Evolutionary conservation across 441 rosid genomes (phyloP), one percentile per base, ranked within the genome.

Genomic region (Biscutella laevigata): DNA sequence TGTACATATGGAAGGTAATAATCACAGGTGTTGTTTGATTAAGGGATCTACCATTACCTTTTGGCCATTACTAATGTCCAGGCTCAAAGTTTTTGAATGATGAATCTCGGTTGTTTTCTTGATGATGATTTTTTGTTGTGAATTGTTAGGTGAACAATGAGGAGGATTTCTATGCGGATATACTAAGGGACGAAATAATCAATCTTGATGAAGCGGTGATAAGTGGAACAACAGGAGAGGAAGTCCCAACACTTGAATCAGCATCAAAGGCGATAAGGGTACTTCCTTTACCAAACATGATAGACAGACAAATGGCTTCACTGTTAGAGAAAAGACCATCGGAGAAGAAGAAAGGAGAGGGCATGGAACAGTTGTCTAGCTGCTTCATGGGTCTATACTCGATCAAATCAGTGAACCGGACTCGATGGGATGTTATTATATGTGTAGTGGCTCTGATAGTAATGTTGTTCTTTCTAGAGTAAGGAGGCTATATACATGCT

Each of bases 121-220:
- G 22, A 26, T 67, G 12, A 30, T n/a, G n/a, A 14, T 29, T 43
- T 6, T 45, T 12, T 28, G 37, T 46, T 44, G 54, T 50, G 11
- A n/a, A n/a, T n/a, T n/a, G 70, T 8, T 72, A 78, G 91, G 85
- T 73, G 55, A 37, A 57, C 1, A 60, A 48, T 3, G 73, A 62
- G 0, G 84, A 77, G 2, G 84, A 83, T 41, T 74, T 62, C 29
- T 86, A 48, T 19, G 88, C 88, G 7, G 90, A 89, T 45, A 86
- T 89, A 57, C 58, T 82, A 26, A 82, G 78, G 7, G 88, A 88
- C 37, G 97, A 89, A 19, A 86, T 83, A 46, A 72, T 82, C 64
- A 68, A 75, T 21, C 79, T 89, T 2, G 90, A 86, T 7, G 82
- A 78, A 40, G 34, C 59, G 16, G 28, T 64, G 57, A 48, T 0